Evolutionary conservation across 2,329 filamentous ascomycete genomes (phyloP).

Genomic region (Orbilia blumenaviensis): DNA sequence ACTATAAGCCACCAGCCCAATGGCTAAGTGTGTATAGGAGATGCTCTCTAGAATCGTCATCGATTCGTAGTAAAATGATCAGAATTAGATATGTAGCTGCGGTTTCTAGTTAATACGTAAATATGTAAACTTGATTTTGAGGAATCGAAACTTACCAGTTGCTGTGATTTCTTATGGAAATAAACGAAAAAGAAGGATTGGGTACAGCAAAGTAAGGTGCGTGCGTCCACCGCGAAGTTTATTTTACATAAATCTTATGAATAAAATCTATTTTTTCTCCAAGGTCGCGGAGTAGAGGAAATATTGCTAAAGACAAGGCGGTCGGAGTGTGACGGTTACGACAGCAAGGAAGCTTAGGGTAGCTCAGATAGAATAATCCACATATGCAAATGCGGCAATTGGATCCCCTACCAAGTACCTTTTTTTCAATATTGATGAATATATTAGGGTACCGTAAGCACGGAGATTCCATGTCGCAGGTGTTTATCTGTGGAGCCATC

Average conservation of each 20-base stretch:
- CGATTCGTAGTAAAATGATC: not conserved
- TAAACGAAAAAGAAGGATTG: not conserved
- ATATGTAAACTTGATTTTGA: too few relatives aligned
- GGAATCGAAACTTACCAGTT: not conserved
- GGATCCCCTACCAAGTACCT: not conserved
- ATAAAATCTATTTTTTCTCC: not conserved
- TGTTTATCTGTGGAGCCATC: not conserved
- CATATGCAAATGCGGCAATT: not conserved
- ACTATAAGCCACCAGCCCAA: slow-evolving; percentile 1
- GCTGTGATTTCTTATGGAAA: not conserved
- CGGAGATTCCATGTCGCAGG: not conserved
- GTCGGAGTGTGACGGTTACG: not conserved
- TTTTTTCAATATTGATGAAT: not conserved
- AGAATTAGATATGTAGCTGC: not conserved
- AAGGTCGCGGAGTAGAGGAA: not conserved
- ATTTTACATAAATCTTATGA: not conserved
- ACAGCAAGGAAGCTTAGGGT: not conserved
- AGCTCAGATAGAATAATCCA: not conserved
- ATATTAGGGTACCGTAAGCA: slow-evolving; percentile 14
- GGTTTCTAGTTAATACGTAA: not conserved
- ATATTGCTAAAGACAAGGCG: not conserved
- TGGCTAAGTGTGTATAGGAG: slow-evolving; percentile 2
- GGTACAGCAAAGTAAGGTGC: not conserved
- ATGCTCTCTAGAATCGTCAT: slow-evolving; percentile 8
- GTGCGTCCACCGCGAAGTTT: not conserved